Percentiles rank a stretch among this genome's conserved stretches.
Conservation (phyloP, 2,329 filamentous ascomycete species). For the Colletotrichum noveboracense region DNA sequence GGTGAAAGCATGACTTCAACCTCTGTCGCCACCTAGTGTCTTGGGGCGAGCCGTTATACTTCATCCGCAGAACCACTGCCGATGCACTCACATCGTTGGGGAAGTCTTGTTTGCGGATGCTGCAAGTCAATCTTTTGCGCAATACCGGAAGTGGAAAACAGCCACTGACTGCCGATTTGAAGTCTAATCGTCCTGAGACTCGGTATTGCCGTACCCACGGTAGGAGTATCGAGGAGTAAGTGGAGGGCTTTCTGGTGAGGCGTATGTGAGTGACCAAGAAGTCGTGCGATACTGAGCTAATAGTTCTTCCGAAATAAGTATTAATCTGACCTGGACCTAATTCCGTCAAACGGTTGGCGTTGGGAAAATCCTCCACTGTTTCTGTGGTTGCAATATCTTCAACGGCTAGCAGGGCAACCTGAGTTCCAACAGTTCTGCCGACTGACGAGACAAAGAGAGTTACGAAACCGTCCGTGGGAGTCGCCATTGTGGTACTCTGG, state of each 20-base stretch:
- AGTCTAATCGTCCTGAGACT: background rate
- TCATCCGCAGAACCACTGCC: background rate
- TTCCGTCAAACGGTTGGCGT: background rate
- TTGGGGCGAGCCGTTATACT: background rate
- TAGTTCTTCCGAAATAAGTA: background rate
- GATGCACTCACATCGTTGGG: background rate
- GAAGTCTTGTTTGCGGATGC: background rate
- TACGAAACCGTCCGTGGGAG: background rate
- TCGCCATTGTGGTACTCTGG: background rate
- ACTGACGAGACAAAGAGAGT: background rate
- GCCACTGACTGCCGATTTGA: background rate
- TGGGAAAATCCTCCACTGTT: background rate
- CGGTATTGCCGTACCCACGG: background rate
- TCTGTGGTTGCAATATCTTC: background rate
- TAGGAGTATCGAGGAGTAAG: background rate
- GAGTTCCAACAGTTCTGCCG: background rate
- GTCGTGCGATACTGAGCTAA: background rate
- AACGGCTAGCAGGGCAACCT: background rate
- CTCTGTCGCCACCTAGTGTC: background rate
- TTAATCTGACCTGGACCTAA: background rate
- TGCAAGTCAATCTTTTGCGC: background rate
- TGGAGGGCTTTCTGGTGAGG: background rate
- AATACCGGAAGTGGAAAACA: background rate
- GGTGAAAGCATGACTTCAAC: background rate
- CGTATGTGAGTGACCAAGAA: background rate